Conservation (phyloP, 176 grass and related monocot species). For the Oryza rufipogon region DNA sequence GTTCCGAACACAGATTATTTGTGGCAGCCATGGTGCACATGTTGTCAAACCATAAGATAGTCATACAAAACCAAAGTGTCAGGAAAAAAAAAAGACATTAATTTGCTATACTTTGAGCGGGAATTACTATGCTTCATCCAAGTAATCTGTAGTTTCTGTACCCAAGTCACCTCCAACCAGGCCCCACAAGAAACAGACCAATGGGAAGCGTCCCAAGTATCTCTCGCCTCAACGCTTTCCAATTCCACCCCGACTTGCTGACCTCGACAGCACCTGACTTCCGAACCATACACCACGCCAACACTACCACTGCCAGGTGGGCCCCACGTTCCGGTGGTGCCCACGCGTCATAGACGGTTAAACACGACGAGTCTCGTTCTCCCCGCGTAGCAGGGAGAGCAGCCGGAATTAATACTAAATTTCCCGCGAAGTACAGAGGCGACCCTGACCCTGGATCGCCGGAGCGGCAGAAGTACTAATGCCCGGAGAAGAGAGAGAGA, state of each 20-base stretch:
- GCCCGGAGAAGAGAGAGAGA: neutral
- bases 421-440: constrained; percentile 34
- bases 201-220: neutral
- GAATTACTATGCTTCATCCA: no score
- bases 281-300: neutral
- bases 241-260: no score
- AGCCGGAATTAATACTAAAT: constrained; percentile 42
- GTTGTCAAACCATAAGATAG: no score
- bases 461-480: neutral
- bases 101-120: no score
- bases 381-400: neutral
- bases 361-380: neutral
- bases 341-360: neutral
- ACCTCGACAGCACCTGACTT: no score
- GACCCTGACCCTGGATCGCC: neutral
- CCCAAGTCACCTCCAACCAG: neutral
- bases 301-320: neutral
- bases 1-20: no score
- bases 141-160: neutral
- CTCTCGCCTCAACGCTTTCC: no score
- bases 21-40: no score
- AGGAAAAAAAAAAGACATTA: no score
- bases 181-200: neutral
- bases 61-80: no score
- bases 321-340: neutral